Percentiles rank a stretch among this genome's conserved stretches.
These are phyloP conservation scores for Malus hybrid DNA, from an alignment of 331 rosid genomes.

Conservation along the genomic window DNA sequence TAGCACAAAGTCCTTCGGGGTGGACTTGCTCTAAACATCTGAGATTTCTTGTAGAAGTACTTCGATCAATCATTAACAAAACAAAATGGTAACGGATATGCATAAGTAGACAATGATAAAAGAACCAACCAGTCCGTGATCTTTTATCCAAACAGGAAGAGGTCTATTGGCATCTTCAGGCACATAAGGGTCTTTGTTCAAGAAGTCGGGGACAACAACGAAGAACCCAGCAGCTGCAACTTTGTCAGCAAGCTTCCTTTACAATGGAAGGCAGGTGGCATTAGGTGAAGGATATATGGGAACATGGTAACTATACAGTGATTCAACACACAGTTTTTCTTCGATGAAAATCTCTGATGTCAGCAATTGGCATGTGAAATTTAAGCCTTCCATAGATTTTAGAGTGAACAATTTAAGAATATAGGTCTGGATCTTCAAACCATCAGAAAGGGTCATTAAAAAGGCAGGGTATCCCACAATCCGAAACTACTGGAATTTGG, in stretches of 20 bases:
- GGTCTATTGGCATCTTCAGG: slow-evolving; percentile 10
- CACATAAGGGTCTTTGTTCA: slow-evolving; percentile 15
- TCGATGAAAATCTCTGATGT: background rate
- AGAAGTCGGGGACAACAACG: slow-evolving; percentile 24
- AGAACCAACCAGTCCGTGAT: slow-evolving; percentile 5
- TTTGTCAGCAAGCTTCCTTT: slow-evolving; percentile 27
- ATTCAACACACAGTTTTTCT: background rate
- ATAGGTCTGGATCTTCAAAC: background rate
- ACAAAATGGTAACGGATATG: too few relatives aligned
- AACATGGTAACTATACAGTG: background rate
- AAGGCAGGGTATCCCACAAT: background rate
- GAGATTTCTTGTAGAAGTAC: background rate
- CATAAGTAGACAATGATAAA: background rate
- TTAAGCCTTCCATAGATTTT: background rate
- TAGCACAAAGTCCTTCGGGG: too few relatives aligned
- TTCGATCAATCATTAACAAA: background rate
- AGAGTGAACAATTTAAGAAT: background rate
- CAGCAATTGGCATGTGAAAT: background rate
- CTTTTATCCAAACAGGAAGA: slow-evolving; percentile 10
- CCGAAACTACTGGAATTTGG: background rate
- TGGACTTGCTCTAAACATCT: too few relatives aligned
- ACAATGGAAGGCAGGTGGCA: background rate
- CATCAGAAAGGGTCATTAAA: background rate
- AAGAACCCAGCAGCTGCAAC: slow-evolving; percentile 22
- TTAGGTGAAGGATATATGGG: background rate